These are phyloP conservation scores for Pseudogymnoascus sp. DNA, from an alignment of 2,329 filamentous ascomycete species.

Conservation along the genomic window DNA sequence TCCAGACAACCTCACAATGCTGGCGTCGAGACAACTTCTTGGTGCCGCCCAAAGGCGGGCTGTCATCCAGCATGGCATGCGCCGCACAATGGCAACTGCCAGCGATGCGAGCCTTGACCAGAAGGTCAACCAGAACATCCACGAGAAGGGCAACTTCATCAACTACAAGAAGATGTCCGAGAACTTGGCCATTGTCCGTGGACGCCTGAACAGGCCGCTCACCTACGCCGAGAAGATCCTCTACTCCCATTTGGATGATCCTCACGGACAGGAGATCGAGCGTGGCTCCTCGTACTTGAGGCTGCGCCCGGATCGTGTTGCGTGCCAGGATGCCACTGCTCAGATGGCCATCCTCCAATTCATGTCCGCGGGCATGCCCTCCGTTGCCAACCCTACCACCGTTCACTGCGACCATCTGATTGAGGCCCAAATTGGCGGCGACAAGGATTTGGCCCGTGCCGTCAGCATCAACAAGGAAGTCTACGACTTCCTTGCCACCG, in stretches of 20 bases:
- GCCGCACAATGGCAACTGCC: constrained; percentile 72
- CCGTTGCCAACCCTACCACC: constrained; percentile 86
- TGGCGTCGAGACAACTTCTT: constrained; percentile 64
- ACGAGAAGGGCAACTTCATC: constrained; percentile 93
- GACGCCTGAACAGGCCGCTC: constrained; percentile 83
- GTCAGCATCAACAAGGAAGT: constrained; percentile 97
- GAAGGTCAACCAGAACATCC: constrained; percentile 98
- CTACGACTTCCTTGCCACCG: constrained; percentile 89
- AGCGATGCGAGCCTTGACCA: constrained; percentile 78
- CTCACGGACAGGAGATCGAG: constrained; percentile 91
- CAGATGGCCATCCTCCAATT: constrained; percentile 99
- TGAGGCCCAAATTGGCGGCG: constrained; percentile 88
- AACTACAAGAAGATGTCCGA: constrained; percentile 99
- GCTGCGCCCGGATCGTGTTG: constrained; percentile 92
- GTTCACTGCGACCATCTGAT: constrained; percentile 99
- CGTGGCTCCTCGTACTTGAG: constrained; percentile 93
- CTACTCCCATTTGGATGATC: constrained; percentile 97
- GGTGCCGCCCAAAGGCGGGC: constrained; percentile 56
- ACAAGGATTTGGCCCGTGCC: constrained; percentile 87
- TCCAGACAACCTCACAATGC: constrained; percentile 43
- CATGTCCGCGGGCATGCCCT: constrained; percentile 97
- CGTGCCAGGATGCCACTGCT: constrained; percentile 98
- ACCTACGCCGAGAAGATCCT: constrained; percentile 97
- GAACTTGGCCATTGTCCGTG: constrained; percentile 85
- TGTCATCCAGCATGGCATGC: constrained; percentile 52